Percentiles rank a stretch among this genome's conserved stretches.
phyloP scores from a whole-genome alignment of 345 rosid genomes.

The Eucalyptus pauciflora region DNA sequence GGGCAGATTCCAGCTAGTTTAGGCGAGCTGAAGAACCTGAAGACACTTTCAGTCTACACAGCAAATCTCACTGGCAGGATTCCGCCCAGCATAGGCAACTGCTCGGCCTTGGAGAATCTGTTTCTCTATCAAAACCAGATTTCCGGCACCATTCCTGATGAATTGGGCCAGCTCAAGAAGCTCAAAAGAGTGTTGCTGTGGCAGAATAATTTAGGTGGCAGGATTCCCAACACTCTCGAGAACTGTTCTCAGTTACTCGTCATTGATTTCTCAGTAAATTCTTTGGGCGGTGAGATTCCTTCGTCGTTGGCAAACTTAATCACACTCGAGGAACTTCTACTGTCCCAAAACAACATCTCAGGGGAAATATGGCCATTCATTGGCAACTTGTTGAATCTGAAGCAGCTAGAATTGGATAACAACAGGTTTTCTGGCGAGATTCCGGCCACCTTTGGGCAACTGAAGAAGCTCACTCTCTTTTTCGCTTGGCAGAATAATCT shows the following conservation, averaged over 20 bases:
- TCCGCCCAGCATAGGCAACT: constrained; percentile 44
- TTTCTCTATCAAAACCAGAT: constrained; percentile 52
- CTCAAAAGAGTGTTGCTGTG: constrained; percentile 46
- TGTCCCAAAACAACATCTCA: constrained; percentile 43
- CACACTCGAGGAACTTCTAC: constrained; percentile 45
- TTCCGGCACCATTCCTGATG: constrained; percentile 40
- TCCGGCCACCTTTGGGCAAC: constrained; percentile 40
- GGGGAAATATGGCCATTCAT: constrained; percentile 32
- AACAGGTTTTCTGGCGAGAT: constrained; percentile 39
- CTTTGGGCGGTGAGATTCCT: constrained; percentile 35
- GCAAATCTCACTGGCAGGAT: constrained; percentile 45
- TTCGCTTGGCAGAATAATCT: constrained; percentile 69
- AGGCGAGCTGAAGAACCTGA: constrained; percentile 45
- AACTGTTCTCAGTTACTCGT: constrained; percentile 31
- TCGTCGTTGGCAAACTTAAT: constrained; percentile 21
- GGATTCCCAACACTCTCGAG: constrained; percentile 33
- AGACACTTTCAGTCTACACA: constrained; percentile 52
- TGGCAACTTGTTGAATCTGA: constrained; percentile 31
- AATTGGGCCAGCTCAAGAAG: constrained; percentile 28
- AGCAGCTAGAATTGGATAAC: constrained; percentile 59
- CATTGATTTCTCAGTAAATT: constrained; percentile 53
- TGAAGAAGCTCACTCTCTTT: constrained; percentile 45
- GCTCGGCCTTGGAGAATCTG: constrained; percentile 38
- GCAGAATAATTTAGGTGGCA: constrained; percentile 50
- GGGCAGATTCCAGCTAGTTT: constrained; percentile 41